phyloP scores from a whole-genome alignment of 768 basidiomycete species.

The Mycena metata region DNA sequence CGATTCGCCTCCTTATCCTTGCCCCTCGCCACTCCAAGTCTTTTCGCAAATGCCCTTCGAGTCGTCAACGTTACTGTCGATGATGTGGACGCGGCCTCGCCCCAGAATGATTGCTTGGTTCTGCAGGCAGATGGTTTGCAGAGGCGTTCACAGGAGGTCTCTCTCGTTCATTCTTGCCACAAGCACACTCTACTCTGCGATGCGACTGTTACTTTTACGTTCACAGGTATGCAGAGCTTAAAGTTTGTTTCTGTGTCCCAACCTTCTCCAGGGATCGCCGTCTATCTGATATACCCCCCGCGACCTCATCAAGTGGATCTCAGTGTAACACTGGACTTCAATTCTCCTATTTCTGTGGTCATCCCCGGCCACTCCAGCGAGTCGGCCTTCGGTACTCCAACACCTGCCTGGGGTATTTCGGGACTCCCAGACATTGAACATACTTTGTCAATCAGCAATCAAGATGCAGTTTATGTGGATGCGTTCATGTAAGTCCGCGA shows the following conservation, averaged over 20 bases:
- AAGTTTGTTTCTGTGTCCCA: not conserved
- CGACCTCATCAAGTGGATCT: slow-evolving; percentile 20
- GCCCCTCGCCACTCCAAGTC: slow-evolving; percentile 6
- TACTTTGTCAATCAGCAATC: slow-evolving; percentile 16
- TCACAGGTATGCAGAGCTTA: slow-evolving; percentile 11
- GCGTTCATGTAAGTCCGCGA: slow-evolving; percentile 16
- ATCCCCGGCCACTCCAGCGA: slow-evolving; percentile 11
- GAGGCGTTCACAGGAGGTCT: slow-evolving; percentile 14
- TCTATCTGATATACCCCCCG: slow-evolving; percentile 26
- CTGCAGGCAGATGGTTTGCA: slow-evolving; percentile 9
- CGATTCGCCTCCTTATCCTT: slow-evolving; percentile 11
- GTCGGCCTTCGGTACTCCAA: not conserved
- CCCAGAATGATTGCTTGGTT: not conserved
- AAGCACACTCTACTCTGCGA: slow-evolving; percentile 18
- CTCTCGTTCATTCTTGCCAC: slow-evolving; percentile 25
- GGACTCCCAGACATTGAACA: slow-evolving; percentile 28
- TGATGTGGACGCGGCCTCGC: slow-evolving; percentile 1
- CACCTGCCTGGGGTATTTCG: slow-evolving; percentile 22
- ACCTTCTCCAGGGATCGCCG: slow-evolving; percentile 19
- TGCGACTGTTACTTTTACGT: slow-evolving; percentile 8
- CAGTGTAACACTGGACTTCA: slow-evolving; percentile 18
- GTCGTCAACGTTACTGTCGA: slow-evolving; percentile 26
- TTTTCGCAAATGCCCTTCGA: slow-evolving; percentile 6
- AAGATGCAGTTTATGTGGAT: slow-evolving; percentile 5
- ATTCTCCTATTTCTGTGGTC: not conserved